Percentiles rank a stretch among this genome's conserved stretches.
Conservation (phyloP, 805 yeast genomes). For the Starmerella vitae region DNA sequence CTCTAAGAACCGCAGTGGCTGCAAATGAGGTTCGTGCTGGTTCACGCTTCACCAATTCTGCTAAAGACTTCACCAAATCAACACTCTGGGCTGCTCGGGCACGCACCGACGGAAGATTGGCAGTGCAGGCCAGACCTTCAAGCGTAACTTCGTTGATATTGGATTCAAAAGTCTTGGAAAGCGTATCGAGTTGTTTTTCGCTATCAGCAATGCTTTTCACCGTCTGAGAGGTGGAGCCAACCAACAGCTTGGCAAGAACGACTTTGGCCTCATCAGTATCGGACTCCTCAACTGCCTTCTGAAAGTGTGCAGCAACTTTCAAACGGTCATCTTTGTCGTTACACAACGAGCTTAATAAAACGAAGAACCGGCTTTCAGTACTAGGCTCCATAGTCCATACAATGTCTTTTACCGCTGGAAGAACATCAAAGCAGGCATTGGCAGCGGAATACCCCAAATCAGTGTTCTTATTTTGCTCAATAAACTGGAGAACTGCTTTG, state of each 20-base stretch:
- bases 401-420: conserved; percentile 12
- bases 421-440: conserved; percentile 22
- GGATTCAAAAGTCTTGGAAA: conserved; percentile 23
- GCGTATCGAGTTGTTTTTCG: conserved; percentile 18
- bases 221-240: conserved; percentile 20
- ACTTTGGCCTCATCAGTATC: conserved; percentile 25
- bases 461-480: not conserved
- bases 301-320: conserved; percentile 21
- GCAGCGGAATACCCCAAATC: conserved; percentile 22
- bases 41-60: conserved; percentile 10
- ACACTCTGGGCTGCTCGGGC: conserved; percentile 14
- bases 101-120: conserved; percentile 25
- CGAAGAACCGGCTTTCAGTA: conserved; percentile 19
- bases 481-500: conserved; percentile 3
- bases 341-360: conserved; percentile 28
- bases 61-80: conserved; percentile 8
- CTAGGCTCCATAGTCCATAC: conserved; percentile 8
- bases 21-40: conserved; percentile 25
- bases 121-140: conserved; percentile 30
- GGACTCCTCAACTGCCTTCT: conserved; percentile 15
- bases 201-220: conserved; percentile 14
- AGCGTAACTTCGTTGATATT: conserved; percentile 18
- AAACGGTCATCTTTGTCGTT: conserved; percentile 24
- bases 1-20: conserved; percentile 23
- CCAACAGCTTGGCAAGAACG: conserved; percentile 26